A percentile compares a stretch with the other conserved stretches of the same genome.
These are phyloP conservation scores for Datura wrightii DNA, from an alignment of 257 asterid genomes.

Conservation along the genomic window DNA sequence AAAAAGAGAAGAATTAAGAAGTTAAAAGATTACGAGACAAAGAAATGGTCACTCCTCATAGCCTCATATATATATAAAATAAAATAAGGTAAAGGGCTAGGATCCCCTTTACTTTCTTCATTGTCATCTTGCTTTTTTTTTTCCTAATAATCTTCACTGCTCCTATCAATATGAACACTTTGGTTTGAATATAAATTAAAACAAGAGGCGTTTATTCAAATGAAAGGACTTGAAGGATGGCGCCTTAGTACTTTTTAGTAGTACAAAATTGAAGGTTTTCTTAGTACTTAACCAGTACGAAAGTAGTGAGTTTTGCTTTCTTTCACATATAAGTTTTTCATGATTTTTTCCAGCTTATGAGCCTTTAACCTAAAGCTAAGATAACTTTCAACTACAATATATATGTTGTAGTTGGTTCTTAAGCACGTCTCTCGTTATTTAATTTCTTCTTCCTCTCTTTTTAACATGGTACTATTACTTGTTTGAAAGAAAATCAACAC, in stretches of 20 bases:
- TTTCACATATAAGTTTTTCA: constrained; percentile 48
- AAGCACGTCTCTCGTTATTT: constrained; percentile 32
- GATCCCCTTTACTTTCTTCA: background rate
- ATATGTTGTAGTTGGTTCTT: constrained; percentile 36
- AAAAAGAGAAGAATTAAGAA: background rate
- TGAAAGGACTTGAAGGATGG: background rate
- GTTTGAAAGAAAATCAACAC: background rate
- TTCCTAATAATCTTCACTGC: background rate
- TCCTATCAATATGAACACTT: background rate
- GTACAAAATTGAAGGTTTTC: constrained; percentile 9
- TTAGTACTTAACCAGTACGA: background rate
- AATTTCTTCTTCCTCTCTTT: constrained; percentile 28
- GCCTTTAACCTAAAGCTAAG: constrained; percentile 52
- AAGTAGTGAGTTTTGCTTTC: background rate
- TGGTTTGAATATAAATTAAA: background rate
- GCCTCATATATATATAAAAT: too few species aligned
- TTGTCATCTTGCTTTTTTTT: background rate
- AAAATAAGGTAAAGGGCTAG: too few species aligned
- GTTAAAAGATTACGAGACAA: background rate
- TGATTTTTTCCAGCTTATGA: constrained; percentile 30
- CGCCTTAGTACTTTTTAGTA: background rate
- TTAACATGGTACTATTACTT: background rate
- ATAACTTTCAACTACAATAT: constrained; percentile 42
- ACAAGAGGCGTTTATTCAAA: background rate
- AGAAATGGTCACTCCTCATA: background rate